Evolutionary conservation across 352 stramenopile species (phyloP).

Genomic region (Phytopythium delawarense): DNA sequence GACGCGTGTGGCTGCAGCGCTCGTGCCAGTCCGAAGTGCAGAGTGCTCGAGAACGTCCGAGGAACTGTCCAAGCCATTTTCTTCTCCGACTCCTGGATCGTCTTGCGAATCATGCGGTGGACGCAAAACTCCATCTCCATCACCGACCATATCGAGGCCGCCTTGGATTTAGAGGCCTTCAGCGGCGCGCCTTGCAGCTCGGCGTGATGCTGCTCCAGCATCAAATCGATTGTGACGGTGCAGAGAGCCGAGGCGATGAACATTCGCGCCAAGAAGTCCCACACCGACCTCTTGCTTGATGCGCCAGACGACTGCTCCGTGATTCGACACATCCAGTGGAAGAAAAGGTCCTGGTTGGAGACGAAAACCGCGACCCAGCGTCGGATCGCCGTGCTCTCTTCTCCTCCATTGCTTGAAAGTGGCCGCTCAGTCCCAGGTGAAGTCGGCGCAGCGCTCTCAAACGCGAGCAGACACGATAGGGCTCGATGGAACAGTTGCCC

Average conservation of each 20-base stretch:
- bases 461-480: conserved; percentile 40
- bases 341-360: conserved; percentile 52
- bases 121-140: conserved; percentile 57
- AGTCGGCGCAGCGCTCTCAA: conserved; percentile 20
- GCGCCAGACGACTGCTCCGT: conserved; percentile 6
- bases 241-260: conserved; percentile 49
- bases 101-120: conserved; percentile 40
- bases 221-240: conserved; percentile 36
- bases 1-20: conserved; percentile 27
- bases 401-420: neutral
- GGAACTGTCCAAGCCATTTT: conserved; percentile 28
- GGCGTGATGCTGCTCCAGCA: conserved; percentile 11
- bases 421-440: too few species aligned
- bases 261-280: conserved; percentile 39
- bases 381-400: conserved; percentile 8
- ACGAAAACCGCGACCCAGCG: conserved; percentile 40
- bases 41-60: conserved; percentile 30
- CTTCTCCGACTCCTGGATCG: conserved; percentile 19
- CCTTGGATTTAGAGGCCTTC: conserved; percentile 7
- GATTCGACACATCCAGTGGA: conserved; percentile 47
- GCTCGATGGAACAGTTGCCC: conserved; percentile 44
- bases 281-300: conserved; percentile 24
- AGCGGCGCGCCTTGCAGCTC: neutral
- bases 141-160: conserved; percentile 39
- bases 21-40: conserved; percentile 25